A percentile compares a stretch with the other conserved stretches of the same genome.
phyloP scores from a whole-genome alignment of 495 filamentous ascomycete species.

The Pseudotulostoma volvatum region DNA sequence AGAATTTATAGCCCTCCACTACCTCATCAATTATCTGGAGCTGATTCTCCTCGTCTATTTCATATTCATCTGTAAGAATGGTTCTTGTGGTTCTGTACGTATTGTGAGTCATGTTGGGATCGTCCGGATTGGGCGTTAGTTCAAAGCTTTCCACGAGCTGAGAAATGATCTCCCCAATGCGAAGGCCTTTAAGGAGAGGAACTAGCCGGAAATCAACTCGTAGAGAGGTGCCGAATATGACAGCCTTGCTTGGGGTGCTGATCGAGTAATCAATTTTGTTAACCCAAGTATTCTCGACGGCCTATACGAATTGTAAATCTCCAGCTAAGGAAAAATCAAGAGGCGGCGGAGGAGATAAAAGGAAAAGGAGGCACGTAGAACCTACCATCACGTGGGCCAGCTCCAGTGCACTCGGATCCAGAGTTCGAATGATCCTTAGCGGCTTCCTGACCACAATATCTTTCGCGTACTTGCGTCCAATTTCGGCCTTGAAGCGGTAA shows the following conservation, averaged over 20 bases:
- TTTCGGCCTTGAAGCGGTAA: slow-evolving; percentile 76
- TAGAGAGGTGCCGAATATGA: slow-evolving; percentile 75
- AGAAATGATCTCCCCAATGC: slow-evolving; percentile 58
- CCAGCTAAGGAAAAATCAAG: slow-evolving; percentile 7
- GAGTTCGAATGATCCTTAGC: slow-evolving; percentile 71
- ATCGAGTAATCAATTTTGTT: slow-evolving; percentile 91
- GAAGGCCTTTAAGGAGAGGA: slow-evolving; percentile 72
- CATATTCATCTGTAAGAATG: slow-evolving; percentile 45
- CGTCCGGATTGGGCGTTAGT: slow-evolving; percentile 35
- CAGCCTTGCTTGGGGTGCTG: slow-evolving; percentile 72
- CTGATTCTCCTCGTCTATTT: slow-evolving; percentile 39
- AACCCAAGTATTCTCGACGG: slow-evolving; percentile 87
- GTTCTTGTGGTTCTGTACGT: slow-evolving; percentile 46
- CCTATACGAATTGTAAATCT: slow-evolving; percentile 28
- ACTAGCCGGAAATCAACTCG: slow-evolving; percentile 65
- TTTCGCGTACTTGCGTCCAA: slow-evolving; percentile 66
- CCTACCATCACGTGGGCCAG: slow-evolving; percentile 68
- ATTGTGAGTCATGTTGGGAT: slow-evolving; percentile 32
- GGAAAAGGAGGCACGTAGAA: too few relatives aligned
- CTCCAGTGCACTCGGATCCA: slow-evolving; percentile 67
- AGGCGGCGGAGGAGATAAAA: neutral
- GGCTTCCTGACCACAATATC: slow-evolving; percentile 65
- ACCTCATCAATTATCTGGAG: slow-evolving; percentile 56
- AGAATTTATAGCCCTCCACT: slow-evolving; percentile 62
- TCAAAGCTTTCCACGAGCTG: slow-evolving; percentile 67